Evolutionary conservation across 169 alveolate genomes (phyloP).

Genomic region (Plasmodium falciparum): DNA sequence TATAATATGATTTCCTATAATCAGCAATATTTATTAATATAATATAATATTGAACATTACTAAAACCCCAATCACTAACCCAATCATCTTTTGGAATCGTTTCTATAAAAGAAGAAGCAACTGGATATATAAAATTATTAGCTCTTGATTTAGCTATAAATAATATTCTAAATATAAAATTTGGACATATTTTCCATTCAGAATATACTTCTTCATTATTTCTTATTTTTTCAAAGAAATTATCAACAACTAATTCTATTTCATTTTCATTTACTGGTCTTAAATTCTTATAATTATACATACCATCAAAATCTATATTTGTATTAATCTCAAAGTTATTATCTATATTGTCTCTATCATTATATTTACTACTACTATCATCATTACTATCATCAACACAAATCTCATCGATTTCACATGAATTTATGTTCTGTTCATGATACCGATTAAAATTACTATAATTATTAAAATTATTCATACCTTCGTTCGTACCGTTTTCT

Average conservation of each 20-base stretch:
- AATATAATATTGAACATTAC: constrained; percentile 86
- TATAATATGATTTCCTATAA: constrained; percentile 82
- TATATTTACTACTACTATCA: constrained; percentile 15
- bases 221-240: constrained; percentile 69
- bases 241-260: constrained; percentile 55
- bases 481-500: constrained; percentile 11
- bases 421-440: constrained; percentile 63
- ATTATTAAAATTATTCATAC: constrained; percentile 28
- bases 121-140: constrained; percentile 46
- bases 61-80: constrained; percentile 90
- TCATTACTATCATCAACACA: constrained; percentile 75
- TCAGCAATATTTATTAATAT: constrained; percentile 85
- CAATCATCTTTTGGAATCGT: constrained; percentile 86
- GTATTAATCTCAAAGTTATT: constrained; percentile 20
- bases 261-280: constrained; percentile 72
- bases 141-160: constrained; percentile 65
- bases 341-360: constrained; percentile 5
- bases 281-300: constrained; percentile 52
- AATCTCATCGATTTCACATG: constrained; percentile 58
- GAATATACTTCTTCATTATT: constrained; percentile 59
- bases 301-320: constrained; percentile 34
- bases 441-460: constrained; percentile 56
- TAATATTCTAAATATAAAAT: constrained; percentile 63
- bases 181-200: constrained; percentile 71
- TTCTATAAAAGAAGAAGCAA: constrained; percentile 85